Conservation (phyloP, 1,284 basidiomycete species). For the Ceratobasidium theobromae region DNA sequence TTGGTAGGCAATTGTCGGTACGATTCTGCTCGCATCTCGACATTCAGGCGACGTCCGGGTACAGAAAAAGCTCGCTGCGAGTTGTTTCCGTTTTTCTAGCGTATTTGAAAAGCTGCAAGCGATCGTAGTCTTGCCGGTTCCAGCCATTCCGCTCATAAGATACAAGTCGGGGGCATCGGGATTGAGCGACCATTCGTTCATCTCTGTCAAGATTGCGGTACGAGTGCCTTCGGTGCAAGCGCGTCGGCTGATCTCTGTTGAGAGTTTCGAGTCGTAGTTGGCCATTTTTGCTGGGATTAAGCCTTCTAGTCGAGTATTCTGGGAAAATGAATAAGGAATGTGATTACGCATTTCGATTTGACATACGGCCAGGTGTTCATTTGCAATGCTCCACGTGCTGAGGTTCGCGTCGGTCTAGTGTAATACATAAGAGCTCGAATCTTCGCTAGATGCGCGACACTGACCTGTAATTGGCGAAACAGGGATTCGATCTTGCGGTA, state of each 20-base stretch:
- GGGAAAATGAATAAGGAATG: neutral
- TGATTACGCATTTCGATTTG: neutral
- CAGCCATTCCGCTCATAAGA: slow-evolving; percentile 9
- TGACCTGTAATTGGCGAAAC: neutral
- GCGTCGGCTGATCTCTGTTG: neutral
- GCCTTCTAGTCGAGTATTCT: neutral
- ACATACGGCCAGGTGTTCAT: slow-evolving; percentile 9
- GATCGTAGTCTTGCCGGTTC: no score
- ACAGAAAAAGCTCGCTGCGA: slow-evolving; percentile 15
- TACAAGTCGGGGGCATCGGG: neutral
- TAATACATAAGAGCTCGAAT: neutral
- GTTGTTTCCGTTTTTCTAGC: neutral
- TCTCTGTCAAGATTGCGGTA: neutral
- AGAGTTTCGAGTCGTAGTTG: neutral
- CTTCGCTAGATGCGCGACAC: neutral
- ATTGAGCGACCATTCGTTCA: neutral
- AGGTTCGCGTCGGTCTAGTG: neutral
- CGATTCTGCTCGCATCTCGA: neutral
- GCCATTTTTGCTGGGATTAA: neutral
- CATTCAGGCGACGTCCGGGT: neutral
- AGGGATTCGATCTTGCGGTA: neutral
- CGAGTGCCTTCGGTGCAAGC: slow-evolving; percentile 10
- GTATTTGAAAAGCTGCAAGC: neutral
- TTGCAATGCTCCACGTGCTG: neutral
- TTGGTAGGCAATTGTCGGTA: no score